Evolutionary conservation across 352 stramenopile species (phyloP).

Genomic region (Pythium brassicae): DNA sequence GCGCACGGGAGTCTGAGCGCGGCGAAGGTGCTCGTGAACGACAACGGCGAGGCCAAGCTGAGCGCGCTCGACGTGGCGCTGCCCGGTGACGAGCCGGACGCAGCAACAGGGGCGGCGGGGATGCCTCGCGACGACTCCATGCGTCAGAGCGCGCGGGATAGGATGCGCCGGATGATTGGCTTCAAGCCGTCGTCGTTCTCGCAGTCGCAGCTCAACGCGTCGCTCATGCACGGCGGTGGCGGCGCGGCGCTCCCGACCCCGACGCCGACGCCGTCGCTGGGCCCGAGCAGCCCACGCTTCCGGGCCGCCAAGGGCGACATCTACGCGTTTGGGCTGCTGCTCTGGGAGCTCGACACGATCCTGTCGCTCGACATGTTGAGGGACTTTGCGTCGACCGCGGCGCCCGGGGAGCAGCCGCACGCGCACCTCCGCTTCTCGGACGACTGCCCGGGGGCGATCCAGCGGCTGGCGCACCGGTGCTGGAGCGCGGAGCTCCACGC

Average conservation of each 20-base stretch:
- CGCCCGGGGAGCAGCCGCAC: no score
- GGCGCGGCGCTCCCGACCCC: no score
- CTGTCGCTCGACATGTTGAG: constrained; percentile 53
- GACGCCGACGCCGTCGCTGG: not conserved
- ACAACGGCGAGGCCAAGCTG: constrained; percentile 74
- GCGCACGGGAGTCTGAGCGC: constrained; percentile 57
- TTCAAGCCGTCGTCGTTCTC: constrained; percentile 27
- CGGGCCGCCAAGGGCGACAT: constrained; percentile 33
- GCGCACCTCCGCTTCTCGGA: constrained; percentile 31
- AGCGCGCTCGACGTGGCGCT: constrained; percentile 59
- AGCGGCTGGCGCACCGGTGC: constrained; percentile 25
- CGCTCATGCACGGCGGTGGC: constrained; percentile 11
- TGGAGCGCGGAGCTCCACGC: constrained; percentile 45
- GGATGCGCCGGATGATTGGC: constrained; percentile 27
- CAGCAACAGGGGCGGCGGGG: not conserved
- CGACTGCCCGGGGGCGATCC: constrained; percentile 46
- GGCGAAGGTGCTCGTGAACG: constrained; percentile 68
- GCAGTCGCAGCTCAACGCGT: constrained; percentile 15
- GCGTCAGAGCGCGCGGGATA: constrained; percentile 31
- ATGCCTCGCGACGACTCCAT: constrained; percentile 27
- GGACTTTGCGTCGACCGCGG: constrained; percentile 20
- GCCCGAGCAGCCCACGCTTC: not conserved
- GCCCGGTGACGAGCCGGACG: constrained; percentile 12
- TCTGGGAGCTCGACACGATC: constrained; percentile 79
- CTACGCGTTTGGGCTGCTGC: constrained; percentile 65